phyloP scores from a whole-genome alignment of 2,329 filamentous ascomycete genomes.

The Ciborinia camelliae region DNA sequence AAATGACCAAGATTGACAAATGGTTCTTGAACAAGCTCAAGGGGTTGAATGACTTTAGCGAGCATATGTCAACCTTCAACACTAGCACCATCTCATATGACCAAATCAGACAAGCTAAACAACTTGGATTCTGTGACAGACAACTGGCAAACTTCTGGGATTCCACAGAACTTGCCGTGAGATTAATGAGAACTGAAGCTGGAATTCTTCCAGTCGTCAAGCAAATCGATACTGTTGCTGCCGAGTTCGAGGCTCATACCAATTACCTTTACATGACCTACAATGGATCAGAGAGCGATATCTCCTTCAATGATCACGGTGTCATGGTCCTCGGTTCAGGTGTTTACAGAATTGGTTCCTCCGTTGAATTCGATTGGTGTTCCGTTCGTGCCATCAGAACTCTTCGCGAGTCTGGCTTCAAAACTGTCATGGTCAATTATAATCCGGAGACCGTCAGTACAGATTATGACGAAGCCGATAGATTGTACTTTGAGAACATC shows the following conservation, averaged over 20 bases:
- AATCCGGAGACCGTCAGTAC: constrained; percentile 67
- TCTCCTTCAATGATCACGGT: constrained; percentile 89
- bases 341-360: constrained; percentile 96
- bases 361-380: constrained; percentile 99
- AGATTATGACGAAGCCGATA: constrained; percentile 86
- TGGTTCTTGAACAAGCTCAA: constrained; percentile 99
- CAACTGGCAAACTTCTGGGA: constrained; percentile 87
- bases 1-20: constrained; percentile 97
- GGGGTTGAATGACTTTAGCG: constrained; percentile 80
- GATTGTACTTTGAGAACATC: constrained; percentile 93
- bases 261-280: constrained; percentile 97
- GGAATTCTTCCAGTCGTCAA: constrained; percentile 95
- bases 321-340: constrained; percentile 86
- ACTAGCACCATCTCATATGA: constrained; percentile 78
- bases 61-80: constrained; percentile 13
- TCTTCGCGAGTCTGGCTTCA: constrained; percentile 82
- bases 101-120: constrained; percentile 87
- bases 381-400: constrained; percentile 85
- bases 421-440: constrained; percentile 92
- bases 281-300: constrained; percentile 90
- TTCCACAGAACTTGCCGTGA: constrained; percentile 84
- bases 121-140: constrained; percentile 94
- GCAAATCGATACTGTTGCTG: constrained; percentile 95
- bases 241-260: constrained; percentile 91
- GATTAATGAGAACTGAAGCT: constrained; percentile 78